A percentile compares a stretch with the other conserved stretches of the same genome.
phyloP scores from a whole-genome alignment of 768 basidiomycete genomes.

The Panellus pusillus region DNA sequence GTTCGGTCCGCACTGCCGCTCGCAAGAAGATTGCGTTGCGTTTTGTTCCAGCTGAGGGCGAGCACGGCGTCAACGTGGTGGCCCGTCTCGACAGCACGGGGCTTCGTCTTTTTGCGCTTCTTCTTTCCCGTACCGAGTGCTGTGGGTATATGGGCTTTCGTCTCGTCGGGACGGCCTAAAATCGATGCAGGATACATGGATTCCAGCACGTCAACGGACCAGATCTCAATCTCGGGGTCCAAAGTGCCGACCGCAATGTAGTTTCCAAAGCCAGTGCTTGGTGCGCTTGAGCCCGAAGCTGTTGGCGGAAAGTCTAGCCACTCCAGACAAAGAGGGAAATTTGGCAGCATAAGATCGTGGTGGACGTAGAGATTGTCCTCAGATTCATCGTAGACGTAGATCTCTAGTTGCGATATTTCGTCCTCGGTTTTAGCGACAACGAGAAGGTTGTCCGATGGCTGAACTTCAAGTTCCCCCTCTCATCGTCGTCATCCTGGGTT shows the following conservation, averaged over 20 bases:
- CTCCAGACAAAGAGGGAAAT: constrained; percentile 97
- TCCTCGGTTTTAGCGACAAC: constrained; percentile 95
- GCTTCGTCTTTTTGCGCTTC: constrained; percentile 85
- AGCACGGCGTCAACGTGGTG: constrained; percentile 95
- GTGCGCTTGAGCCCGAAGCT: constrained; percentile 40
- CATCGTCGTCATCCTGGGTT: constrained; percentile 70
- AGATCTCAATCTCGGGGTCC: constrained; percentile 98
- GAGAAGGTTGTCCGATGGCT: constrained; percentile 89
- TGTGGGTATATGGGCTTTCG: constrained; percentile 73
- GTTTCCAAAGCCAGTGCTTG: constrained; percentile 61
- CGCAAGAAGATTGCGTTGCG: constrained; percentile 87
- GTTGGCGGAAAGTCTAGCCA: constrained; percentile 96
- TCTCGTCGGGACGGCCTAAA: constrained; percentile 85
- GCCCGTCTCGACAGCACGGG: constrained; percentile 55
- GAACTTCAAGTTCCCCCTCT: constrained; percentile 85
- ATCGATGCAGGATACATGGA: constrained; percentile 92
- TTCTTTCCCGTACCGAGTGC: constrained; percentile 95
- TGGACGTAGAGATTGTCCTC: constrained; percentile 93
- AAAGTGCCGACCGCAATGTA: constrained; percentile 97
- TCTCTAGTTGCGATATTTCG: constrained; percentile 92
- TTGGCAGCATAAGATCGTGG: constrained; percentile 96
- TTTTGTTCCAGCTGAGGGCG: constrained; percentile 89
- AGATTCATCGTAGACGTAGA: constrained; percentile 93
- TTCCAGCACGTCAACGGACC: constrained; percentile 93
- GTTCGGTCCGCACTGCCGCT: constrained; percentile 93